These are phyloP conservation scores for Tolypocladium tropicale DNA, from an alignment of 2,329 filamentous ascomycete species.

Conservation along the genomic window DNA sequence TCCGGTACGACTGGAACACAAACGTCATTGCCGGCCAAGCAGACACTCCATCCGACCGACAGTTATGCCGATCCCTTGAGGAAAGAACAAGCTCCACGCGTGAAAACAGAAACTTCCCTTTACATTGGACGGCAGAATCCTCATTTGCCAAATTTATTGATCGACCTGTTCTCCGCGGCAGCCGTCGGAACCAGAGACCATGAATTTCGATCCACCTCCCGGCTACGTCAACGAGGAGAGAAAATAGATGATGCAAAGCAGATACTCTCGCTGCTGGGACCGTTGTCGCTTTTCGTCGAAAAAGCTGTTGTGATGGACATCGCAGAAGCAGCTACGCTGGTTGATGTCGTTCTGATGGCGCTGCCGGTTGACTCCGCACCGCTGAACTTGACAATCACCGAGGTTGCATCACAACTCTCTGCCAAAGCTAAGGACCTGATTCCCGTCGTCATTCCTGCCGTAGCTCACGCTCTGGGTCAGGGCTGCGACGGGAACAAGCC, in stretches of 20 bases:
- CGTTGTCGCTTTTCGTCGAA: constrained; percentile 8
- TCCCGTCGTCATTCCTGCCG: constrained; percentile 12
- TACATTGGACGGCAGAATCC: not conserved
- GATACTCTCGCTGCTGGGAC: constrained; percentile 7
- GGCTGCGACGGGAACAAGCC: constrained; percentile 1
- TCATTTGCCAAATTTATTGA: not conserved
- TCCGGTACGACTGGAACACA: not conserved
- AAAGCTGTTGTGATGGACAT: constrained; percentile 9
- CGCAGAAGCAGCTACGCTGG: constrained; percentile 9
- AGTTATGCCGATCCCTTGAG: too few species aligned
- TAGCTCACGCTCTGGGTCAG: constrained; percentile 9
- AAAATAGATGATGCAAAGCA: not conserved
- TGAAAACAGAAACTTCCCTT: not conserved
- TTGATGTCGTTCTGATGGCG: constrained; percentile 10
- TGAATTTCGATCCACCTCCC: not conserved
- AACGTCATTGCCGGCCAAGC: not conserved
- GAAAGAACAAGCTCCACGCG: not conserved
- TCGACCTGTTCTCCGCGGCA: too few species aligned
- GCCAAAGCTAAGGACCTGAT: constrained; percentile 4
- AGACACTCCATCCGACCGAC: not conserved
- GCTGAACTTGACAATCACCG: constrained; percentile 7
- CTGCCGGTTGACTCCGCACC: constrained; percentile 9
- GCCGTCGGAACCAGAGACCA: not conserved
- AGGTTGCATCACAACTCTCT: constrained; percentile 8
- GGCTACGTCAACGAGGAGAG: not conserved